Evolutionary conservation across 768 basidiomycete species (phyloP).

Genomic region (Baorangia bicolor): DNA sequence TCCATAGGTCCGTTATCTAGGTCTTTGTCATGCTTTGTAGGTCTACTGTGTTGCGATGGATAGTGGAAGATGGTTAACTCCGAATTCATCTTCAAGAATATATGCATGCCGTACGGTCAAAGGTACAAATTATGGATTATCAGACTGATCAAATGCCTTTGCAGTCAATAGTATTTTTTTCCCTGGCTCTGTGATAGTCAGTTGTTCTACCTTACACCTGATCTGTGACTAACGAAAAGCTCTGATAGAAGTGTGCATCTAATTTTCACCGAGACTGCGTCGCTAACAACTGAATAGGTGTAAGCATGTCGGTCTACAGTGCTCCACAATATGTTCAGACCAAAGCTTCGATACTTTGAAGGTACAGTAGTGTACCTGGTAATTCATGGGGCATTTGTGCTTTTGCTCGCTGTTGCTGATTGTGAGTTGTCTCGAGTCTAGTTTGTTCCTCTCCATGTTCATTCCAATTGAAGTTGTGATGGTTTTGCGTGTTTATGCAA

Average conservation of each 20-base stretch:
- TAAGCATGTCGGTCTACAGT: not conserved
- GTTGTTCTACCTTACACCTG: not conserved
- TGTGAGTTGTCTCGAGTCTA: not conserved
- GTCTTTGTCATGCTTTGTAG: slow-evolving; percentile 12
- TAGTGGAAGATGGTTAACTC: not conserved
- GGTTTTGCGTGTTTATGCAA: slow-evolving; percentile 17
- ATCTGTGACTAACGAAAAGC: not conserved
- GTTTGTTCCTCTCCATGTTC: not conserved
- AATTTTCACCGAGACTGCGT: no score
- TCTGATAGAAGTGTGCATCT: slow-evolving; percentile 7
- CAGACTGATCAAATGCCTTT: no score
- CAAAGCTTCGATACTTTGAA: not conserved
- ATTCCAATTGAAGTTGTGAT: slow-evolving; percentile 11
- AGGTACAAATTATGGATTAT: no score
- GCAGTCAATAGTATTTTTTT: slow-evolving; percentile 5
- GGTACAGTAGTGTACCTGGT: not conserved
- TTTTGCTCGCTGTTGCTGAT: slow-evolving; percentile 17
- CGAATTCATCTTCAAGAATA: not conserved
- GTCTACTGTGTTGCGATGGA: not conserved
- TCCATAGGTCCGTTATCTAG: slow-evolving; percentile 15
- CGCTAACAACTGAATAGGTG: slow-evolving; percentile 3
- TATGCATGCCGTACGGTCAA: not conserved
- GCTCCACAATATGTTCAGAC: no score
- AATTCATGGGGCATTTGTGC: slow-evolving; percentile 5
- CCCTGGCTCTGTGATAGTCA: slow-evolving; percentile 5